Evolutionary conservation across 345 rosid genomes (phyloP).

Genomic region (Citrus reticulata): DNA sequence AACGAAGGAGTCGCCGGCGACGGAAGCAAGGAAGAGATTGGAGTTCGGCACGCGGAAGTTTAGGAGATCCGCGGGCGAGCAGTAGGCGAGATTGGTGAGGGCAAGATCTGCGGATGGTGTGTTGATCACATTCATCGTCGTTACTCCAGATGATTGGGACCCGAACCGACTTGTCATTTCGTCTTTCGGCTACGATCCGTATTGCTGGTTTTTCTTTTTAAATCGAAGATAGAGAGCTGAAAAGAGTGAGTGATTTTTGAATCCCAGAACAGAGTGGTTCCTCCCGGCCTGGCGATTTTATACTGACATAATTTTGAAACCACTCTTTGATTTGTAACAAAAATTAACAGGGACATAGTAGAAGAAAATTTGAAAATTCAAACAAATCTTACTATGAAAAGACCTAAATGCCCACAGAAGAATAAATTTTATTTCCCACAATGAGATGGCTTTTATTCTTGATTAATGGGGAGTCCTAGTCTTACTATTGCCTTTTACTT

Average conservation of each 20-base stretch:
- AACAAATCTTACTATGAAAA: not conserved
- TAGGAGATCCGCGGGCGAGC: constrained; percentile 83
- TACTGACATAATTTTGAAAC: too few species aligned
- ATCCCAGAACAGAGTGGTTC: too few species aligned
- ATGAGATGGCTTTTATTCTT: too few species aligned
- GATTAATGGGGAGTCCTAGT: too few species aligned
- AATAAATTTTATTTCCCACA: not conserved
- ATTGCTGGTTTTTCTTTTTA: not conserved
- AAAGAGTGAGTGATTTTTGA: too few species aligned
- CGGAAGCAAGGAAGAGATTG: constrained; percentile 63
- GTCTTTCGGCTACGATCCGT: constrained; percentile 1
- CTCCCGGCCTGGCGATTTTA: too few species aligned
- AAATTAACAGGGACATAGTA: too few species aligned
- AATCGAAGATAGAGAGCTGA: too few species aligned
- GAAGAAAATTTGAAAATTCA: not conserved
- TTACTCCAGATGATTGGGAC: constrained; percentile 36
- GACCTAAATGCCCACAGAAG: not conserved
- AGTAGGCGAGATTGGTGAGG: constrained; percentile 79
- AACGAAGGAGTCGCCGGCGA: constrained; percentile 55
- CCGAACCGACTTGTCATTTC: constrained; percentile 60
- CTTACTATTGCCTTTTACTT: too few species aligned
- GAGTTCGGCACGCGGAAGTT: constrained; percentile 76
- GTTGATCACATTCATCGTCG: constrained; percentile 64
- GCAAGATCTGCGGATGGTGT: constrained; percentile 83
- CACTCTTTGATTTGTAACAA: too few species aligned